These are phyloP conservation scores for Coemansia javaensis DNA, from an alignment of 192 early-diverging fungal genomes.

Conservation along the genomic window DNA sequence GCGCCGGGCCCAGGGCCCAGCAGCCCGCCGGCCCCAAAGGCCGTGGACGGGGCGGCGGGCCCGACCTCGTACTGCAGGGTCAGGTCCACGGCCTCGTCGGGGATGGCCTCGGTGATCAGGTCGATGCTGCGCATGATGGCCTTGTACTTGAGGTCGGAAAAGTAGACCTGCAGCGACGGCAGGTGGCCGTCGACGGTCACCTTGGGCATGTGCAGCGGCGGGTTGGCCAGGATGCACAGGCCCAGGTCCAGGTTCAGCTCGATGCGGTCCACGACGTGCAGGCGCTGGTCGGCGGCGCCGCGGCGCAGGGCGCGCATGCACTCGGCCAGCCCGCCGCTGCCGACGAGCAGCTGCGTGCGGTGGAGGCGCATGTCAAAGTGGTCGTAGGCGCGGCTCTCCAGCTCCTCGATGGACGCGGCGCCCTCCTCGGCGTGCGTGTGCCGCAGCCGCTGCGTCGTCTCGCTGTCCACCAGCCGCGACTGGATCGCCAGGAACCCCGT, in stretches of 20 bases:
- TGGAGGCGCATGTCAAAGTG: slow-evolving; percentile 76
- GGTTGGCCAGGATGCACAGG: slow-evolving; percentile 77
- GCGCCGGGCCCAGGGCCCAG: slow-evolving; percentile 1
- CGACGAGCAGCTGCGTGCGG: slow-evolving; percentile 77
- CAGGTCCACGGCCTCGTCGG: slow-evolving; percentile 45
- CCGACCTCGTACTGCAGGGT: slow-evolving; percentile 42
- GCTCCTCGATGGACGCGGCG: slow-evolving; percentile 61
- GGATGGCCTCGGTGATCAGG: slow-evolving; percentile 54
- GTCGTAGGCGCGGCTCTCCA: slow-evolving; percentile 86
- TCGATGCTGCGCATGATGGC: slow-evolving; percentile 78
- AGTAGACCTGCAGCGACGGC: slow-evolving; percentile 78
- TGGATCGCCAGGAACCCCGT: slow-evolving; percentile 88
- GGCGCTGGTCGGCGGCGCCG: slow-evolving; percentile 43
- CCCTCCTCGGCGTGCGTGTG: slow-evolving; percentile 61
- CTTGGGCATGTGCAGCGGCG: slow-evolving; percentile 63
- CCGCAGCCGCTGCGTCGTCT: slow-evolving; percentile 63
- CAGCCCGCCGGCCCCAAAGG: slow-evolving; percentile 42
- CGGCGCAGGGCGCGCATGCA: slow-evolving; percentile 67
- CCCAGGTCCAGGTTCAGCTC: slow-evolving; percentile 78
- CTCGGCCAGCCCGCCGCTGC: slow-evolving; percentile 62
- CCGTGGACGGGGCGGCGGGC: slow-evolving; percentile 7
- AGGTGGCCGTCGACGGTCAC: slow-evolving; percentile 75
- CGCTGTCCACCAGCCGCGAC: slow-evolving; percentile 72
- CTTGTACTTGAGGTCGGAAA: slow-evolving; percentile 93
- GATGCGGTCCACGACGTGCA: slow-evolving; percentile 86